Evolutionary conservation across 768 basidiomycete species (phyloP).

Genomic region (Pleurotus tuoliensis): DNA sequence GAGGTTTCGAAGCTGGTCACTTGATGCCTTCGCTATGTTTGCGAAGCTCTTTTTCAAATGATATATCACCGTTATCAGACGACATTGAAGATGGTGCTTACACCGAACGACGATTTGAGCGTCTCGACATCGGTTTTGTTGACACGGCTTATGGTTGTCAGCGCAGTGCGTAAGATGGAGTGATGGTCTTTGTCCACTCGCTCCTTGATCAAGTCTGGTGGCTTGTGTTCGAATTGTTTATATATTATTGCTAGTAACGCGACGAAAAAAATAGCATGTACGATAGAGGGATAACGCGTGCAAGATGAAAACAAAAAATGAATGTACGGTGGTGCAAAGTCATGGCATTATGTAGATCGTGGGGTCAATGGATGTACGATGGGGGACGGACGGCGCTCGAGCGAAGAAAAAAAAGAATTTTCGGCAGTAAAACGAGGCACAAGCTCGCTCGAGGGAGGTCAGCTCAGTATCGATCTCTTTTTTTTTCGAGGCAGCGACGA

Average conservation of each 20-base stretch:
- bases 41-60: slow-evolving; percentile 67
- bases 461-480: no score
- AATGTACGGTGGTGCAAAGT: no score
- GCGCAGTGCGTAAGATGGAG: slow-evolving; percentile 72
- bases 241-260: no score
- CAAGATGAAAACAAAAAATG: no score
- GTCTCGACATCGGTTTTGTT: slow-evolving; percentile 98
- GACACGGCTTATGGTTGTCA: slow-evolving; percentile 89
- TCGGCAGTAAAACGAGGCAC: no score
- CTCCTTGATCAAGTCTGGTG: slow-evolving; percentile 93
- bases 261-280: no score
- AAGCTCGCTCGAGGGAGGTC: no score
- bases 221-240: slow-evolving; percentile 93
- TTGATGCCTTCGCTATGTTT: slow-evolving; percentile 67
- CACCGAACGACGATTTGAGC: slow-evolving; percentile 86
- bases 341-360: no score
- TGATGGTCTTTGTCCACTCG: slow-evolving; percentile 86
- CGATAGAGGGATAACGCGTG: no score
- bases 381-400: background rate
- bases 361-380: no score
- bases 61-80: background rate
- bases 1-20: slow-evolving; percentile 73
- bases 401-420: background rate
- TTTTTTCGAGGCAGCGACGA: no score
- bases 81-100: slow-evolving; percentile 33